Conservation (phyloP, 352 stramenopile genomes). For the Globisporangium barbulae region DNA sequence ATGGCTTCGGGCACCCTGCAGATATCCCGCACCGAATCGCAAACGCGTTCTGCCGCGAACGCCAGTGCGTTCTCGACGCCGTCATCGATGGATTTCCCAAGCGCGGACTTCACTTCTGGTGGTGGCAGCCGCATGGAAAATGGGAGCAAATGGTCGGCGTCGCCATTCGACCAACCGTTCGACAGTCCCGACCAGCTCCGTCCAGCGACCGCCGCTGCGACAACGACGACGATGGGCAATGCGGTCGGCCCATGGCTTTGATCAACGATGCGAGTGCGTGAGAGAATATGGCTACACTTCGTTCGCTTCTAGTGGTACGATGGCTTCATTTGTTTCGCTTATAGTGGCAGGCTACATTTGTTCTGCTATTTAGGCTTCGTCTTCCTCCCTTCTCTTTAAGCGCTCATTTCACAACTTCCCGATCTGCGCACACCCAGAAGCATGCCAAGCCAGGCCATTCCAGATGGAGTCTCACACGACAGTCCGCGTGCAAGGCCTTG, state of each 20-base stretch:
- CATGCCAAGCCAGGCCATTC: neutral
- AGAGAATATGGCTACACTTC: too few relatives aligned
- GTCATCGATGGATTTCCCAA: neutral
- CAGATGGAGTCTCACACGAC: neutral
- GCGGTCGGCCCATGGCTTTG: neutral
- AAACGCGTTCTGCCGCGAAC: neutral
- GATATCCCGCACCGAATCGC: neutral
- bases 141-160: neutral
- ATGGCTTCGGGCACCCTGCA: neutral
- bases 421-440: too few relatives aligned
- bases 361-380: too few relatives aligned
- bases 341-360: too few relatives aligned
- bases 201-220: neutral
- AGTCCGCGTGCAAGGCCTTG: neutral
- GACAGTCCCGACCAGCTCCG: constrained; percentile 4
- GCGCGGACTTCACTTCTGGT: constrained; percentile 3
- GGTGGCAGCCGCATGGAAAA: neutral
- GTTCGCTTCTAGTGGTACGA: too few relatives aligned
- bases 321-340: too few relatives aligned
- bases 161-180: constrained; percentile 2
- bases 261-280: neutral
- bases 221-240: neutral
- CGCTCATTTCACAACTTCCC: too few relatives aligned
- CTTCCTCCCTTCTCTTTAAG: too few relatives aligned
- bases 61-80: neutral